A percentile compares a stretch with the other conserved stretches of the same genome.
Conservation (phyloP, 371 early-diverging fungal species). For the Rhizopus delemar region DNA sequence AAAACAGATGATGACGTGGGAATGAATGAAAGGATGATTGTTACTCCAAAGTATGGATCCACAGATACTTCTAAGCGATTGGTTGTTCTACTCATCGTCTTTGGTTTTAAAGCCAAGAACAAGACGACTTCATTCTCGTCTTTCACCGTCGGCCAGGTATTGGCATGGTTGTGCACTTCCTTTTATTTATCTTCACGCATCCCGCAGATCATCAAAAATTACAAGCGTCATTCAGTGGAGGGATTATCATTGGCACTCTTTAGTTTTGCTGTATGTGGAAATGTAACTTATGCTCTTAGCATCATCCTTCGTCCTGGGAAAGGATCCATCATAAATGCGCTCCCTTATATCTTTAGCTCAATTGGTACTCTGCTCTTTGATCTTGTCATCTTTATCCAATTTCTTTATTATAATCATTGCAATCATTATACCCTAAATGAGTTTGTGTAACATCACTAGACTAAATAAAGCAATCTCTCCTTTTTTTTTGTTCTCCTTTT, state of each 20-base stretch:
- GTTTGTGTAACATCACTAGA: too few relatives aligned
- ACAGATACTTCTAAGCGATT: not conserved
- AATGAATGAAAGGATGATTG: not conserved
- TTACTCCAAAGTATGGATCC: not conserved
- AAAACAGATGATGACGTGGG: not conserved
- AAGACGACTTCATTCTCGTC: not conserved
- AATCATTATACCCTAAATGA: too few relatives aligned
- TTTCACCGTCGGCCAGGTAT: slow-evolving; percentile 44
- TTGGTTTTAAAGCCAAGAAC: not conserved
- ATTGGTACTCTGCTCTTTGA: slow-evolving; percentile 37
- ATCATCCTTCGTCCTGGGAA: slow-evolving; percentile 51
- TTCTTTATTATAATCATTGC: slow-evolving; percentile 18
- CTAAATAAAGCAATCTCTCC: not conserved
- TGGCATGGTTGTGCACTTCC: slow-evolving; percentile 64
- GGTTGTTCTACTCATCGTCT: not conserved
- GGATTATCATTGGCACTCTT: slow-evolving; percentile 67
- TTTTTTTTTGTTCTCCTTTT: slow-evolving; percentile 1
- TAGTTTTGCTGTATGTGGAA: slow-evolving; percentile 66
- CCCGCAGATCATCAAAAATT: slow-evolving; percentile 69
- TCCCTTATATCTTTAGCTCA: slow-evolving; percentile 40
- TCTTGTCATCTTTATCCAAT: slow-evolving; percentile 37
- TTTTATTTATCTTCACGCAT: slow-evolving; percentile 66
- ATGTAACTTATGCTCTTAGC: slow-evolving; percentile 63
- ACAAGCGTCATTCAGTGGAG: slow-evolving; percentile 58
- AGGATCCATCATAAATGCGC: slow-evolving; percentile 24